Percentiles rank a stretch among this genome's conserved stretches.
Conservation (phyloP, 768 basidiomycete genomes). For the Macrolepiota albuminosa region DNA sequence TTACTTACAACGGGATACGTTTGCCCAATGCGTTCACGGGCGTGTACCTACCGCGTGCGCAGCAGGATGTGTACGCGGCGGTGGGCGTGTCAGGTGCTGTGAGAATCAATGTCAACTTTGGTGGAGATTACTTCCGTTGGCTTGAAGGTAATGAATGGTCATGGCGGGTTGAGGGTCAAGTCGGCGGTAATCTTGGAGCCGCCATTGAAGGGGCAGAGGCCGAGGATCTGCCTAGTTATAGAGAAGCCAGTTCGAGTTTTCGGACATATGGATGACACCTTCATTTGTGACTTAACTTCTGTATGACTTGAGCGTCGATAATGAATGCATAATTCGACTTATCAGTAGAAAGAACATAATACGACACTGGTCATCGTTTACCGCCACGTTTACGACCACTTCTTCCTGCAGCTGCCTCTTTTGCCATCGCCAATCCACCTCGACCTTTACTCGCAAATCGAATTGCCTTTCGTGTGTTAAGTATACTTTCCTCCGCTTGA, state of each 20-base stretch:
- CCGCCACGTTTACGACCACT: conserved; percentile 22
- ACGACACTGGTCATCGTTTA: conserved; percentile 16
- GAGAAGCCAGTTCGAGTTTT: background rate
- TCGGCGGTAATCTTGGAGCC: conserved; percentile 47
- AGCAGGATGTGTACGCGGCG: conserved; percentile 59
- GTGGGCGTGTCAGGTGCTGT: conserved; percentile 53
- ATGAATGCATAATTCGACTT: background rate
- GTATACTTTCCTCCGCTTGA: conserved; percentile 44
- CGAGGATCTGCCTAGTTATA: conserved; percentile 46
- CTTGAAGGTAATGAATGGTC: conserved; percentile 59
- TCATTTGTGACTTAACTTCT: background rate
- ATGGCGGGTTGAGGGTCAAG: conserved; percentile 61
- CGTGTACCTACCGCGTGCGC: conserved; percentile 46
- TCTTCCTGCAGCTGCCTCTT: conserved; percentile 30
- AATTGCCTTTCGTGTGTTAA: conserved; percentile 90
- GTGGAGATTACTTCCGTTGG: conserved; percentile 56
- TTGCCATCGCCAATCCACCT: conserved; percentile 56
- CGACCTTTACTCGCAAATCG: conserved; percentile 66
- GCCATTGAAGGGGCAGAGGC: conserved; percentile 26
- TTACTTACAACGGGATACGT: conserved; percentile 56
- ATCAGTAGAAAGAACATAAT: background rate
- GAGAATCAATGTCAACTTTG: conserved; percentile 63
- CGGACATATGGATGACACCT: background rate
- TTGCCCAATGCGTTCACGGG: conserved; percentile 56
- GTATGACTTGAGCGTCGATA: background rate